phyloP scores from a whole-genome alignment of 164 flowering plant species.

The Brasenia schreberi region DNA sequence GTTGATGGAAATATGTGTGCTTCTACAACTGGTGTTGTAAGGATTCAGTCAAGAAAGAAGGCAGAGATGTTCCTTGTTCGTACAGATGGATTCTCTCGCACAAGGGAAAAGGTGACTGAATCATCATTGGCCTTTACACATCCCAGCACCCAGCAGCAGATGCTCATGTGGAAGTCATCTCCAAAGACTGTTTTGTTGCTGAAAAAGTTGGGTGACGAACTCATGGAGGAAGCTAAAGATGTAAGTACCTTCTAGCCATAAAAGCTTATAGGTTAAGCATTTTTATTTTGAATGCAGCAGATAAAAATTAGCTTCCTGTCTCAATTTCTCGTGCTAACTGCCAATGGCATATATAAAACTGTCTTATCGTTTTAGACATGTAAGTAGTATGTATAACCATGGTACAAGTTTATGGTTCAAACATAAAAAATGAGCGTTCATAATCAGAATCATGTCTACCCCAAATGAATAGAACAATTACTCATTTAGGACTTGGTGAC shows the following conservation, averaged over 20 bases:
- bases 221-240: conserved; percentile 97
- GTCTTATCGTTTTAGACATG: no score
- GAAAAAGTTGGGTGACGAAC: conserved; percentile 82
- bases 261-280: no score
- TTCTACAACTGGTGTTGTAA: conserved; percentile 94
- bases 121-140: conserved; percentile 93
- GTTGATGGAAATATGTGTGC: conserved; percentile 89
- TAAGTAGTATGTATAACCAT: no score
- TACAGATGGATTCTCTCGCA: conserved; percentile 89
- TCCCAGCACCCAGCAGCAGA: conserved; percentile 99
- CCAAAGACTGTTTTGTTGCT: conserved; percentile 84
- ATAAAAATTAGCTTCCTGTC: no score
- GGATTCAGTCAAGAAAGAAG: conserved; percentile 92
- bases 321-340: no score
- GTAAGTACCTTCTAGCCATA: conserved; percentile 17
- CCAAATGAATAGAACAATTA: no score
- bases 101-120: conserved; percentile 89
- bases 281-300: no score
- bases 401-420: no score
- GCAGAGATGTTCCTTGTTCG: conserved; percentile 98
- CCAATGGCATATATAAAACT: no score
- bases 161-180: conserved; percentile 97
- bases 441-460: no score
- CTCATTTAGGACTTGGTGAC: no score
- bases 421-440: no score